A percentile compares a stretch with the other conserved stretches of the same genome.
Evolutionary conservation across 2,329 filamentous ascomycete genomes (phyloP).

Genomic region (Onygenales sp.): DNA sequence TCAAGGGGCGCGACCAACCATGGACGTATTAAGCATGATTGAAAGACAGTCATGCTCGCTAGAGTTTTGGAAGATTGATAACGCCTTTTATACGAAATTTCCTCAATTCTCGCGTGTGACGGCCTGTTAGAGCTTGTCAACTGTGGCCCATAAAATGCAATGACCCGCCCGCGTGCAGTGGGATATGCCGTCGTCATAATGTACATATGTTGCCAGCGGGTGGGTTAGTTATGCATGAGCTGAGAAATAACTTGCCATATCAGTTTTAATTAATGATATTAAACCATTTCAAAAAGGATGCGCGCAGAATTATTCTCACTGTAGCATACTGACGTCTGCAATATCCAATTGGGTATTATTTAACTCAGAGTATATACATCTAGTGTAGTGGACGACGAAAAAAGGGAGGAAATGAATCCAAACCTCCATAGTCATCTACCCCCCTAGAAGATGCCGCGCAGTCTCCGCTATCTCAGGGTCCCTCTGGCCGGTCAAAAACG

Average conservation of each 20-base stretch:
- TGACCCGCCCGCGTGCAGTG: too few relatives aligned
- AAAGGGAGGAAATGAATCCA: not conserved
- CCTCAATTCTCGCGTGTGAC: not conserved
- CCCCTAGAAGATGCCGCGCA: not conserved
- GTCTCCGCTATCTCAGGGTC: not conserved
- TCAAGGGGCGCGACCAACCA: not conserved
- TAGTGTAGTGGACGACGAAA: too few relatives aligned
- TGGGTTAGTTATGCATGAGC: not conserved
- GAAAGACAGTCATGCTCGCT: not conserved
- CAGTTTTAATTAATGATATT: not conserved
- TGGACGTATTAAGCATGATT: not conserved
- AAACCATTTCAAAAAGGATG: too few relatives aligned
- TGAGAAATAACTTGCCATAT: not conserved
- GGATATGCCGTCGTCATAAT: not conserved
- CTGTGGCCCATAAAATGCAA: too few relatives aligned
- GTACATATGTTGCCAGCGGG: not conserved
- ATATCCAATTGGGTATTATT: too few relatives aligned
- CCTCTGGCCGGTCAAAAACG: not conserved
- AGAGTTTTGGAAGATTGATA: not conserved
- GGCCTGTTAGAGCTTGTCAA: not conserved
- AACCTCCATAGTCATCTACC: not conserved
- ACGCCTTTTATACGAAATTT: not conserved
- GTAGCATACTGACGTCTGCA: too few relatives aligned
- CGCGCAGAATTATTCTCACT: too few relatives aligned
- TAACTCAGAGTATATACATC: too few relatives aligned